Evolutionary conservation across 1,284 basidiomycete species (phyloP).

Genomic region (Leucoagaricus sp.): DNA sequence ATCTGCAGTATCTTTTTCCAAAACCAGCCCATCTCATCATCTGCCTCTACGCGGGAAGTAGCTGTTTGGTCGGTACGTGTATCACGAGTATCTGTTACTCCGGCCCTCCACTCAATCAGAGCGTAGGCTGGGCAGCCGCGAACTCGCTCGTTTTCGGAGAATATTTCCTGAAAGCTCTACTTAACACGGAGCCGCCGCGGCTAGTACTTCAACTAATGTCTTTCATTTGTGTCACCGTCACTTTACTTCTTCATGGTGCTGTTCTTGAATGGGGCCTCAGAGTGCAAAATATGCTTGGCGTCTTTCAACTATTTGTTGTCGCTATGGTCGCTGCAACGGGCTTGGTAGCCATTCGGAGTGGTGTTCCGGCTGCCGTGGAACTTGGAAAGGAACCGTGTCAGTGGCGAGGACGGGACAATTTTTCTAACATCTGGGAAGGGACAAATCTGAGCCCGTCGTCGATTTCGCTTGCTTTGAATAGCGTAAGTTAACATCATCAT

Average conservation of each 20-base stretch:
- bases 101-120: not conserved
- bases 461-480: conserved; percentile 24
- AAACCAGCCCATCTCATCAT: conserved; percentile 31
- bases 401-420: conserved; percentile 26
- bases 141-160: conserved; percentile 39
- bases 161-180: conserved; percentile 34
- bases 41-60: conserved; percentile 32
- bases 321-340: conserved; percentile 40
- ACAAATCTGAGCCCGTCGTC: conserved; percentile 30
- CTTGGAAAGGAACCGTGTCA: conserved; percentile 1
- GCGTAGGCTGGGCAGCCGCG: conserved; percentile 34
- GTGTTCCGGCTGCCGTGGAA: conserved; percentile 20
- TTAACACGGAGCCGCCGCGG: not conserved
- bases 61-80: conserved; percentile 27
- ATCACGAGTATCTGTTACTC: not conserved
- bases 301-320: conserved; percentile 47
- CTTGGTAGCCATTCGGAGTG: conserved; percentile 22
- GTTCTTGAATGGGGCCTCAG: conserved; percentile 43
- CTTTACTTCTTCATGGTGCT: conserved; percentile 42
- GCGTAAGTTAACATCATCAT: not conserved
- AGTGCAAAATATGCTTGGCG: conserved; percentile 47
- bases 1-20: conserved; percentile 35
- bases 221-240: conserved; percentile 36
- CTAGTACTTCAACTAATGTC: conserved; percentile 24
- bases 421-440: conserved; percentile 33